Evolutionary conservation across 1,284 basidiomycete species (phyloP).

Genomic region (Cryptococcus sp.): DNA sequence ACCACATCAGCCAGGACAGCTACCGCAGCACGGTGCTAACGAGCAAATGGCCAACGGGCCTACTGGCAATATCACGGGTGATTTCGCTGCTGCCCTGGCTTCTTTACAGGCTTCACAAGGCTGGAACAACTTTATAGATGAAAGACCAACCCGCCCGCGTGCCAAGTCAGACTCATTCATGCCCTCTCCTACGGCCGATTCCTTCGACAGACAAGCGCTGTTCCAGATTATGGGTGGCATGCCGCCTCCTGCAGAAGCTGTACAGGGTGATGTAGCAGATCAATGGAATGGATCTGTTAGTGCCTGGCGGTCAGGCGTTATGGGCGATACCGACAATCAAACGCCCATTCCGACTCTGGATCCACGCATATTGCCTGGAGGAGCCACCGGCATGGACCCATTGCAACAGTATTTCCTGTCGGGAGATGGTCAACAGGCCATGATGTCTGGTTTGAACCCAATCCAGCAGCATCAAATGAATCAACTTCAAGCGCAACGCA

Average conservation of each 20-base stretch:
- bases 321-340: constrained; percentile 5
- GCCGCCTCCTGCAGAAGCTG: background rate
- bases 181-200: constrained; percentile 23
- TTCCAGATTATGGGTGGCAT: constrained; percentile 26
- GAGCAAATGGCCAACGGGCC: constrained; percentile 10
- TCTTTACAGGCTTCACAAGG: constrained; percentile 7
- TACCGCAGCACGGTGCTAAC: constrained; percentile 14
- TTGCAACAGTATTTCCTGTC: constrained; percentile 12
- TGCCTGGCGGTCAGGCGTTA: constrained; percentile 27
- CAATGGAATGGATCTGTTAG: constrained; percentile 31
- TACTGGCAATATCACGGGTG: constrained; percentile 1
- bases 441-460: constrained; percentile 1
- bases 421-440: constrained; percentile 18
- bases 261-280: constrained; percentile 15
- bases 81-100: constrained; percentile 24
- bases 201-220: constrained; percentile 41
- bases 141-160: constrained; percentile 30
- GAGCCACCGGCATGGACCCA: constrained; percentile 6
- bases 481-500: constrained; percentile 24
- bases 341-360: constrained; percentile 31
- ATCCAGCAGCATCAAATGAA: constrained; percentile 25
- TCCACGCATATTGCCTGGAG: constrained; percentile 41
- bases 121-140: constrained; percentile 8
- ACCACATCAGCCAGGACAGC: constrained; percentile 13
- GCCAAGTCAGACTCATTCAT: constrained; percentile 50